Base-by-base conservation (phyloP, 371 early-diverging fungal genomes). In the Entomophthora muscae region DNA sequence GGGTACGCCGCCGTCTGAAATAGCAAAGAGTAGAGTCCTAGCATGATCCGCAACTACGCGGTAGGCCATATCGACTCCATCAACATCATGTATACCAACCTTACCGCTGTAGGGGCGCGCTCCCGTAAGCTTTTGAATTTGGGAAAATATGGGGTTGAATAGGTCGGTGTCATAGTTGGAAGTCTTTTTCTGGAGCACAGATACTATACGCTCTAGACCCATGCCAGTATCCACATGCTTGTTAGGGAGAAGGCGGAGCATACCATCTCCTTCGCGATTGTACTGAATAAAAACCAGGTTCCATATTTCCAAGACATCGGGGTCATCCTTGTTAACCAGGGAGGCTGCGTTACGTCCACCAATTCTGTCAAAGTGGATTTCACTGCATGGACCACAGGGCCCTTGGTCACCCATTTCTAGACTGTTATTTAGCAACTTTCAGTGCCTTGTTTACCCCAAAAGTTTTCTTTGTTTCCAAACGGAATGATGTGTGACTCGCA, bases 251-350 rank as follows among this genome's bases (percentile, higher is more conserved):
- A 86, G 76, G 60, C 88, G 87, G 56, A 99, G 82, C 21, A 79
- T 79, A 28, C 95, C 88, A 67, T 91, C 92, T 21, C 83, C 71
- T 72, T 99, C 97, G 69, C 98, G 91, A 83, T 98, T 96, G 82
- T 88, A 99, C 77, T 99, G 91, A 80, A 99, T 99, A 71, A 99
- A 99, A 65, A 99, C 99, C 28, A 99, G 76, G 76, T 99, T 99
- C 99, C 99, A 99, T 71, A 99, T 97, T 78, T 99, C 99, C 32
- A 99, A 74, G 3, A 99, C 98, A 65, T 91, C 88, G 30, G 99
- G 99, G 78, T 99, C 99, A 71, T 98, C 99, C 83, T 83, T 74
- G 78, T 99, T 99, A 65, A 99, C 99, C 51, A 98, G 78, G 61
- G 75, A 69, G 17, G 93, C 77, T 28, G 97, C 99, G 76, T 99